Percentiles rank a stretch among this genome's conserved stretches.
phyloP scores from a whole-genome alignment of 164 flowering plant species.

The Vitis amurensis region DNA sequence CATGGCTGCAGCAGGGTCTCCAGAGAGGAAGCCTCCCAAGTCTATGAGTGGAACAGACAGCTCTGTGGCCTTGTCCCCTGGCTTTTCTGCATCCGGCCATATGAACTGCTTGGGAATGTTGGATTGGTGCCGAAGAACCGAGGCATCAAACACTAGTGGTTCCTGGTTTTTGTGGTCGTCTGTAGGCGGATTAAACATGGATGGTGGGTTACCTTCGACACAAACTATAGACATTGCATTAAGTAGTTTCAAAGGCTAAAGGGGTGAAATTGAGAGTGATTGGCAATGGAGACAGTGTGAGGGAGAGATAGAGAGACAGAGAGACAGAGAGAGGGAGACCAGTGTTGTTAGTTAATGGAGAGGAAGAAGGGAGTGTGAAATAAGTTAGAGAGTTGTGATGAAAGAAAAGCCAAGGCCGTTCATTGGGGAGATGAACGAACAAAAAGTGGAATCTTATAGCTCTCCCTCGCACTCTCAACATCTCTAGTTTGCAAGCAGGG shows the following conservation, averaged over 20 bases:
- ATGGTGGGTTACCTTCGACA: conserved; percentile 11
- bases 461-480: background rate
- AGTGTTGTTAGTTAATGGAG: conserved; percentile 2
- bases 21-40: conserved; percentile 51
- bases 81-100: conserved; percentile 82
- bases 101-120: conserved; percentile 65
- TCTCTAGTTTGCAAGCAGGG: conserved; percentile 18
- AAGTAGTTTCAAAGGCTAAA: background rate
- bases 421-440: conserved; percentile 35
- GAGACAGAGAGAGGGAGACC: background rate
- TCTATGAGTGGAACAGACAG: conserved; percentile 65
- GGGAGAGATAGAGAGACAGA: background rate
- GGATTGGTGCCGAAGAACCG: conserved; percentile 33
- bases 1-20: conserved; percentile 33
- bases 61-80: conserved; percentile 31
- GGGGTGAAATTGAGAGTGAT: background rate
- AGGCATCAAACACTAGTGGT: conserved; percentile 58
- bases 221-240: conserved; percentile 39
- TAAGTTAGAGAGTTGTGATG: conserved; percentile 26
- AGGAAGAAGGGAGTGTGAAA: conserved; percentile 16
- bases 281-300: background rate
- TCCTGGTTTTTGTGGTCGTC: conserved; percentile 4
- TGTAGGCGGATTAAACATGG: conserved; percentile 5
- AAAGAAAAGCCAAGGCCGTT: conserved; percentile 47
- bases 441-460: conserved; percentile 33